A percentile compares a stretch with the other conserved stretches of the same genome.
These are phyloP conservation scores for Cochlearia excelsa DNA, from an alignment of 345 rosid species.

Conservation along the genomic window DNA sequence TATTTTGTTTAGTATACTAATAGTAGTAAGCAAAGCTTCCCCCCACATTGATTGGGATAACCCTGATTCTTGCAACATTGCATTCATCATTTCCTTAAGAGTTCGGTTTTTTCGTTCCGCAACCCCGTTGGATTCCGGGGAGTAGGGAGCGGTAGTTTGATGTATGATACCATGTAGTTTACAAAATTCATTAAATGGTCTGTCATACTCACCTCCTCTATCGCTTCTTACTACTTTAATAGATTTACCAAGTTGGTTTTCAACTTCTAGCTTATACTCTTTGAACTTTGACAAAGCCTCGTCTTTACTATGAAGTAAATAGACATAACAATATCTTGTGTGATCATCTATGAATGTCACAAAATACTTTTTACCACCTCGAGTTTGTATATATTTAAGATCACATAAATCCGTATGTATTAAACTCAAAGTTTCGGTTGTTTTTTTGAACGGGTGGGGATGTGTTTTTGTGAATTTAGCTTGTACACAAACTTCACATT, in stretches of 20 bases:
- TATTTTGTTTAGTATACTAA: background rate
- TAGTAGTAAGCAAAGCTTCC: background rate
- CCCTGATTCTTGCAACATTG: background rate
- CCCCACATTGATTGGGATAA: background rate
- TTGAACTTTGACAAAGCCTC: background rate
- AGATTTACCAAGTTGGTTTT: background rate
- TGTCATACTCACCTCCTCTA: background rate
- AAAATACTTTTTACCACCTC: background rate
- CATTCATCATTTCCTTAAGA: background rate
- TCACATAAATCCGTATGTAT: background rate
- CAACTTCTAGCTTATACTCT: background rate
- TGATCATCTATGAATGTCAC: background rate
- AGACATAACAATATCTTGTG: background rate
- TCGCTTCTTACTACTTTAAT: background rate
- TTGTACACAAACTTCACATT: background rate
- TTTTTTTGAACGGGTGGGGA: background rate
- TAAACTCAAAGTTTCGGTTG: background rate
- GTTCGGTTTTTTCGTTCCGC: background rate
- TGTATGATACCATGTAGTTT: background rate
- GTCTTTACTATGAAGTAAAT: background rate
- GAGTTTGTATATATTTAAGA: background rate
- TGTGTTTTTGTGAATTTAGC: background rate
- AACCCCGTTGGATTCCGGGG: background rate
- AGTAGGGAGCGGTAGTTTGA: background rate
- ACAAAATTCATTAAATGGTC: background rate